Evolutionary conservation across 176 grass and related monocot species (phyloP), one percentile per base, ranked within the genome.

Genomic region (Avena eriantha): DNA sequence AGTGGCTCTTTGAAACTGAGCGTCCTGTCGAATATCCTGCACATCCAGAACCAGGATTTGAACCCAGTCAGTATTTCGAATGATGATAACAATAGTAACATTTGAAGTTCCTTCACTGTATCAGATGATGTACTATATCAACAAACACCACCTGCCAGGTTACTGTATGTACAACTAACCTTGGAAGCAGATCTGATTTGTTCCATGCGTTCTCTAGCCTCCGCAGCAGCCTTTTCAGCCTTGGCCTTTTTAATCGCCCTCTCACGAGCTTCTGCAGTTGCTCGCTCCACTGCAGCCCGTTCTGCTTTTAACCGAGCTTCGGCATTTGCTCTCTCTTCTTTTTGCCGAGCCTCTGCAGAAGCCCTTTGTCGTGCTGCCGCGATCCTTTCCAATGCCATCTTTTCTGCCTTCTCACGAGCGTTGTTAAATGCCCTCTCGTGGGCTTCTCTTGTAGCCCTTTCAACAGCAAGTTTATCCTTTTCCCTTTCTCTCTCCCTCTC

Each of bases 161-260:
- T 74, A 21, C 61, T 70, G 68, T 69, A 69, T 66, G 64, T 92
- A 41, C 48, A 84, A 86, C 88, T 65, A 35, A 86, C 93, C 84
- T 90, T 93, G 39, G 87, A 88, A 87, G 87, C 85, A 60, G 86
- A 90, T 73, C 90, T 93, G 58, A 82, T 90, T 77, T 92, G 85
- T 64, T 93, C 93, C 26, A 76, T 89, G 18, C 91, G 91, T 55
- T 95, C 91, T 59, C 91, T 91, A 84, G 80, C 85, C 73, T 98
- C 90, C 45, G 81, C 86, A 53, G 92, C 90, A 91, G 91, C 86
- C 78, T 93, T 91, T 26, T 92, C 93, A 75, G 97, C 92, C 85
- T 87, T 92, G 31, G 93, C 90, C 87, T 91, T 99, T 84, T 99
- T 92, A 64, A 94, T 92, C 11, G 94, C 97, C 34, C 94, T 91